These are phyloP conservation scores for Leptographium radiaticola DNA, from an alignment of 2,329 filamentous ascomycete genomes.

Conservation along the genomic window DNA sequence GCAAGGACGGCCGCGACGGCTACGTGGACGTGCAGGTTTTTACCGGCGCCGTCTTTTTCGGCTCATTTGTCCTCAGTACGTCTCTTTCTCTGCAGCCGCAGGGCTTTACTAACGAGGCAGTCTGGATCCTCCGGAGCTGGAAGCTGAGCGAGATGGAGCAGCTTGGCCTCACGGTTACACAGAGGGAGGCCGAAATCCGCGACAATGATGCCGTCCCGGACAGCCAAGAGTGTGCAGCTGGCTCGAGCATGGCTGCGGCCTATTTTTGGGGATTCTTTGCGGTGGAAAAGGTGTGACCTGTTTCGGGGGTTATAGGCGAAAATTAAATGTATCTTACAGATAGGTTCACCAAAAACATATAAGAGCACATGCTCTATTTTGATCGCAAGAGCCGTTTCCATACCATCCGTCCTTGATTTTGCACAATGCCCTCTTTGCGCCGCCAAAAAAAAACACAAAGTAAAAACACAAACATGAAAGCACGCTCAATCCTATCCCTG, in stretches of 20 bases:
- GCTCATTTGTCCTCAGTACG: constrained; percentile 32
- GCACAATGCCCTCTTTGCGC: too few relatives aligned
- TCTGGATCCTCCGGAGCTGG: constrained; percentile 29
- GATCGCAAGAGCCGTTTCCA: too few relatives aligned
- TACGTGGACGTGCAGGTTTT: constrained; percentile 45
- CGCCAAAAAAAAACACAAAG: too few relatives aligned
- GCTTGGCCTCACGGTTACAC: background rate
- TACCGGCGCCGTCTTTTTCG: constrained; percentile 46
- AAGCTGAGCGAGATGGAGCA: constrained; percentile 26
- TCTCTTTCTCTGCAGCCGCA: background rate
- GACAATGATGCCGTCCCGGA: background rate
- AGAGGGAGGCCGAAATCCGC: background rate
- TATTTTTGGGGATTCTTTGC: background rate
- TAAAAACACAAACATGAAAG: too few relatives aligned
- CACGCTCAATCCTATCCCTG: too few relatives aligned
- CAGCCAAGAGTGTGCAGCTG: too few relatives aligned
- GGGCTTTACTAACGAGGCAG: constrained; percentile 8
- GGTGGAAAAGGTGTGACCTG: background rate
- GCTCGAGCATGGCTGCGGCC: background rate
- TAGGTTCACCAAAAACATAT: too few relatives aligned
- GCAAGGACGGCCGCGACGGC: constrained; percentile 24
- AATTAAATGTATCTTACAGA: too few relatives aligned
- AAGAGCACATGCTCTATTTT: too few relatives aligned
- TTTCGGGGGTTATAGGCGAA: too few relatives aligned
- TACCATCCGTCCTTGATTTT: too few relatives aligned